Evolutionary conservation across 2,329 filamentous ascomycete species (phyloP), one percentile per base, ranked within the genome.

Genomic region (Sporothrix curviconia): DNA sequence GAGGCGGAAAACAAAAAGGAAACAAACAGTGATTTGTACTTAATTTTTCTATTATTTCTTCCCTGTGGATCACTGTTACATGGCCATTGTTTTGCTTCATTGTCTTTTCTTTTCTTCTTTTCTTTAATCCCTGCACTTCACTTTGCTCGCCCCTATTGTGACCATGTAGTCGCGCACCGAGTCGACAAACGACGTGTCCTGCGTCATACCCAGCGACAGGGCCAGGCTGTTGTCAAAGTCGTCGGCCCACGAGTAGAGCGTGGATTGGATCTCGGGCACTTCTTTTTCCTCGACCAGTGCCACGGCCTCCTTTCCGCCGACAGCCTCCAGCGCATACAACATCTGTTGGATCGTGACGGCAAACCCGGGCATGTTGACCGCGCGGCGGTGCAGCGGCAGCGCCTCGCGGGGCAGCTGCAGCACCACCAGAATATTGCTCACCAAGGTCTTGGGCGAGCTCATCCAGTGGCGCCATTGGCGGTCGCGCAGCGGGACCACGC

Each of bases 191-290:
- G 72, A 74, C 24, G 65, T 66, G 63, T 78, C 76, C 7, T 68
- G 66, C 60, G 71, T 72, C 54, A 75, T 77, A 0, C 76, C 76
- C 51, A 79, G 60, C 11, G 65, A 68, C 37, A 75, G 69, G 14
- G 74, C 76, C 57, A 74, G 67, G 1, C 63, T 65, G 58, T 77
- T 76, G 64, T 78, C 73, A 64, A 78, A 78, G 50, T 71, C 69
- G 36, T 74, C 71, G 22, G 76, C 75, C 78, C 77, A 80, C 50
- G 74, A 75, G 63, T 76, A 73, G 61, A 80, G 71, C 61, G 79
- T 78, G 60, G 69, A 69, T 66, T 78, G 73, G 59, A 76, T 69
- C 50, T 68, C 71, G 56, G 69, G 69, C 65, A 79, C 77, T 60
- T 71, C 75, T 63, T 72, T 72, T 64, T 80, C 77, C 61, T 72